These are phyloP conservation scores for Hyaloperonospora brassicae DNA, from an alignment of 352 stramenopile genomes.

Conservation along the genomic window DNA sequence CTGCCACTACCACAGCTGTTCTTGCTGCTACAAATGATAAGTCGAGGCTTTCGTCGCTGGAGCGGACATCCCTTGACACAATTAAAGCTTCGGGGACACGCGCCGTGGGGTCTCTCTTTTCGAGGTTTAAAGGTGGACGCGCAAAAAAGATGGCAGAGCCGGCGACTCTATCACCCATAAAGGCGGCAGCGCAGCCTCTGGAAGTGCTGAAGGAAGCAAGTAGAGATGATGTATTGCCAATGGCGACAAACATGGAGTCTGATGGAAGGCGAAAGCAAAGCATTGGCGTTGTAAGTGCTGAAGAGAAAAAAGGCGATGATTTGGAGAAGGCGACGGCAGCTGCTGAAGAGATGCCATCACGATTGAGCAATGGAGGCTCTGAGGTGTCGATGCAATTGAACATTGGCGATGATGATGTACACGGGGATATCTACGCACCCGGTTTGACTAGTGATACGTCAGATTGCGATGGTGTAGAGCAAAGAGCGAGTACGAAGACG, in stretches of 20 bases:
- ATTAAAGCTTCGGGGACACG: slow-evolving; percentile 22
- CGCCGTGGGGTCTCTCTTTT: slow-evolving; percentile 28
- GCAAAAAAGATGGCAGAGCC: slow-evolving; percentile 21
- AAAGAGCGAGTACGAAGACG: neutral
- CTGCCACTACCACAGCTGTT: no score
- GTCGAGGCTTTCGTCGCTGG: slow-evolving; percentile 6
- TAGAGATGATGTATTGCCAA: slow-evolving; percentile 12
- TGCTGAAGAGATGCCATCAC: neutral
- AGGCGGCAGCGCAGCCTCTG: slow-evolving; percentile 17
- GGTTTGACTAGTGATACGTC: slow-evolving; percentile 5
- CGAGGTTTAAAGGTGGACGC: slow-evolving; percentile 29
- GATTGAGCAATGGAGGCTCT: neutral
- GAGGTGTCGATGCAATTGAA: slow-evolving; percentile 3
- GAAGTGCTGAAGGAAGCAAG: slow-evolving; percentile 25
- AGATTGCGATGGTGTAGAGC: slow-evolving; percentile 1
- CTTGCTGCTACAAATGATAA: slow-evolving; percentile 6
- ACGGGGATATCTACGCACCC: neutral
- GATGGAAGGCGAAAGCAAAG: slow-evolving; percentile 22
- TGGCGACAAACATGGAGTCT: slow-evolving; percentile 21
- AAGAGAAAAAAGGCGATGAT: slow-evolving; percentile 29
- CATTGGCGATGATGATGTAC: neutral
- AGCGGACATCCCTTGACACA: slow-evolving; percentile 18
- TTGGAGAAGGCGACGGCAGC: slow-evolving; percentile 12
- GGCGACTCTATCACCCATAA: slow-evolving; percentile 17
- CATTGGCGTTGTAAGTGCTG: slow-evolving; percentile 25